Base-by-base conservation (phyloP, 768 basidiomycete species). In the Russula olivacea region DNA sequence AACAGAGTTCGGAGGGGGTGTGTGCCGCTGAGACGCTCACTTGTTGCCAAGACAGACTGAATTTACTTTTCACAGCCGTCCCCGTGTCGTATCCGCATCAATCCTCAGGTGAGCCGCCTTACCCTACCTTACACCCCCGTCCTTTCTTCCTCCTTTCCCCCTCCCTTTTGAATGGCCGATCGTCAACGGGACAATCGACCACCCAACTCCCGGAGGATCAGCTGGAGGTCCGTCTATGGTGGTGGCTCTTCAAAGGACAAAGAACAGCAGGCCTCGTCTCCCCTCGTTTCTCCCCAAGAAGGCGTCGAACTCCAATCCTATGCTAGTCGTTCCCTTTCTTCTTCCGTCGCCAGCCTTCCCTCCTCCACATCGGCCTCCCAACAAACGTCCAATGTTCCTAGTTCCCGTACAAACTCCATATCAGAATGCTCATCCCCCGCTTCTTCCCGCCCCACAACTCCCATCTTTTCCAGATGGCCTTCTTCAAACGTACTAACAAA, bases 401-500 rank as follows among this genome's bases (percentile, higher is more conserved):
- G 67, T 23, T 65, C 72, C 45, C 63, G 66, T 32, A 71, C 73
- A 51, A 71, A 72, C 49, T 69, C 66, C 52, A 43, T 66, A 19
- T 66, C 68, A 60, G 68, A 72, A 25, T 58, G 38, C 55, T 63
- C 67, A 10, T 66, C 65, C 11, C 67, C 67, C 32, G 56, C 52
- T 43, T 59, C 68, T 21, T 69, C 70, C 28, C 69, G 73, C 48
- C 74, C 73, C 17, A 66, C 68, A 47, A 72, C 74, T 11, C 74
- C 74, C 36, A 63, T 71, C 28, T 63, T 66, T 55, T 61, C 64
- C 63, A 72, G 72, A 52, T 68, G 71, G 63, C 70, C 73, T 43
- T 63, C 69, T 40, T 66, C 71, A 41, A 70, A 66, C 54, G 65
- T 70, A 65, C 74, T 75, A 45, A 74, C 73, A 48, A 73, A 72